phyloP scores from a whole-genome alignment of 2,329 filamentous ascomycete species.

The Zymoseptoria pseudotritici region DNA sequence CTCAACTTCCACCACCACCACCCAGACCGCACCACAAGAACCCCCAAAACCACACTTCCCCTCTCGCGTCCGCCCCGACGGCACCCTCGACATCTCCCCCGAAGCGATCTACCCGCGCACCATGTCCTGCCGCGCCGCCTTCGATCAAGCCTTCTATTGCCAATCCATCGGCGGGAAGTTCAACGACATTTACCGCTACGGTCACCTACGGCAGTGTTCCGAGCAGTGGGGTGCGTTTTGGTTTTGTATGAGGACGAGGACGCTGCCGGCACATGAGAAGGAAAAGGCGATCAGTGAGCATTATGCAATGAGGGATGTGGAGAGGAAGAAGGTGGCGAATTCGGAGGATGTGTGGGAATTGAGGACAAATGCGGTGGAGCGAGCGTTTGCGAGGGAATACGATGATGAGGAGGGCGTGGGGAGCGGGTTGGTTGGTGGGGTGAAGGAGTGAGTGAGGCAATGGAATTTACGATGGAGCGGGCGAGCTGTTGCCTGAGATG shows the following conservation, averaged over 20 bases:
- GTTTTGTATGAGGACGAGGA: constrained; percentile 88
- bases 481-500: no score
- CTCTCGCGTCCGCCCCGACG: constrained; percentile 22
- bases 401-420: constrained; percentile 20
- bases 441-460: constrained; percentile 5
- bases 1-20: constrained; percentile 17
- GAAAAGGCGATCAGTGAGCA: constrained; percentile 56
- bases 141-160: constrained; percentile 92
- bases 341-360: constrained; percentile 89
- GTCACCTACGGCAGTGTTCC: constrained; percentile 65
- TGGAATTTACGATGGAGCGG: no score
- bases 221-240: constrained; percentile 92
- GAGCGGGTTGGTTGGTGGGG: constrained; percentile 3
- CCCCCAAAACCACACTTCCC: constrained; percentile 10
- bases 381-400: constrained; percentile 36
- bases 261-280: constrained; percentile 52
- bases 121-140: constrained; percentile 84
- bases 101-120: constrained; percentile 67
- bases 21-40: constrained; percentile 1
- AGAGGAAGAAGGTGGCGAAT: constrained; percentile 58
- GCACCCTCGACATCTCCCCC: constrained; percentile 34
- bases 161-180: constrained; percentile 86
- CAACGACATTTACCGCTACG: constrained; percentile 83
- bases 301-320: constrained; percentile 59
- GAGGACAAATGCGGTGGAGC: constrained; percentile 54